Base-by-base conservation (phyloP, 768 basidiomycete genomes). In the Calocybe indica region DNA sequence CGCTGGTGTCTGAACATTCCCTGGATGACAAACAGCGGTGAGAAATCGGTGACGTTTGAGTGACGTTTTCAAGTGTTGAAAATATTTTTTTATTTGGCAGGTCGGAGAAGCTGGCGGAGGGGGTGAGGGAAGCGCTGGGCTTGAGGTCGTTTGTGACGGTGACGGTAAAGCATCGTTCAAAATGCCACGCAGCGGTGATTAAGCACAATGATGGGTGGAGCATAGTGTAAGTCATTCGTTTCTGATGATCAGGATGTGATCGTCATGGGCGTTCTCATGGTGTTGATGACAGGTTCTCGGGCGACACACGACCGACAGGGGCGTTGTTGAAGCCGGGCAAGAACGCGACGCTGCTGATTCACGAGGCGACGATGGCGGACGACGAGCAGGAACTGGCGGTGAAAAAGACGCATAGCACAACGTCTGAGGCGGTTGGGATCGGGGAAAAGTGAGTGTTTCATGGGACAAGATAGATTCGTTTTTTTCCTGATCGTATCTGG, bases 361-460 rank as follows among this genome's bases (percentile, higher is more conserved):
- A 98, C 57, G 95, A 98, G 62, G 90, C 94, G 0, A 92, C 92
- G 3, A 84, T 97, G 78, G 88, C 82, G 1, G 88, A 97, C 56
- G 88, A 87, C 46, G 80, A 93, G 57, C 76, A 69, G 13, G 83
- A 83, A 9, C 63, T 89, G 66, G 93, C 93, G 0, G 58, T 56
- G 1, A 64, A 65, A 35, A 97, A 95, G 68, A 83, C 83, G 4
- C 95, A 98, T 62, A 91, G 88, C 49, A 98, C 95, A 0, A 80
- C 92, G 49, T 81, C 88, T 1, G 89, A 97, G 59, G 95, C 95
- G 0, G 78, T 97, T 39, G 76, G 78, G 22, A 72, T 92, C 10
- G 94, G 85, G 5, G 72, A 70, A 58, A 71, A 73, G 92, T 89
- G 52, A 30, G 80, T 59, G 35, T 14, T 14, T 40, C 14, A 45